Conservation (phyloP, 148 eudicot genomes). For the Diospyros lotus region DNA sequence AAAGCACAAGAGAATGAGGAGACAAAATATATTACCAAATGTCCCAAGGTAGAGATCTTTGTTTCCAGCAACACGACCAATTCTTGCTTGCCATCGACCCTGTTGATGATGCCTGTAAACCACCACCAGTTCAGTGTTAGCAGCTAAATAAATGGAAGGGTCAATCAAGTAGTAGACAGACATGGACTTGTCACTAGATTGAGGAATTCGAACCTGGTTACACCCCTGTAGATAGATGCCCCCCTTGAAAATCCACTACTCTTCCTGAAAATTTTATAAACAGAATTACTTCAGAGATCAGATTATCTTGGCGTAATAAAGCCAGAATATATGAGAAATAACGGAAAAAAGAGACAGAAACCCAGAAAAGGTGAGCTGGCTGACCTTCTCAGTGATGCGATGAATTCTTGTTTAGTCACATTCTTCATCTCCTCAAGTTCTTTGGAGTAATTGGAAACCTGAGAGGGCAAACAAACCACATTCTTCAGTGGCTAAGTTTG, state of each 20-base stretch:
- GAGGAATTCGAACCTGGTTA: conserved; percentile 52
- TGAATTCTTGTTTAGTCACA: conserved; percentile 88
- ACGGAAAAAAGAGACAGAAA: too few relatives aligned
- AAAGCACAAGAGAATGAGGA: not conserved
- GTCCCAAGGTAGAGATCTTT: conserved; percentile 95
- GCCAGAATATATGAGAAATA: too few relatives aligned
- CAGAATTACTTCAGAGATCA: not conserved
- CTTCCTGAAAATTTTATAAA: conserved; percentile 47
- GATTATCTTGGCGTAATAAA: too few relatives aligned
- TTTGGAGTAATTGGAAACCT: conserved; percentile 63
- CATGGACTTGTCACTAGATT: not conserved
- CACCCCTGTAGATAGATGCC: conserved; percentile 94
- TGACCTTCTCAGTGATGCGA: conserved; percentile 90
- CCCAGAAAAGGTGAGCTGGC: not conserved
- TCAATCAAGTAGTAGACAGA: not conserved
- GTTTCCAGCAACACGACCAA: conserved; percentile 98
- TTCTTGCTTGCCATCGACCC: conserved; percentile 99
- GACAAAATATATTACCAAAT: conserved; percentile 46
- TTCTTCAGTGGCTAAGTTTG: not conserved
- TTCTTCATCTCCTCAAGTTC: conserved; percentile 91
- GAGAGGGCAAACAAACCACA: not conserved
- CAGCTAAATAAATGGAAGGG: not conserved
- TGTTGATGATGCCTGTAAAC: conserved; percentile 89
- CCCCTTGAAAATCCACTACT: conserved; percentile 99
- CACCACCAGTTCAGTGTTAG: not conserved